A percentile compares a stretch with the other conserved stretches of the same genome.
These are phyloP conservation scores for Boletales sp. DNA, from an alignment of 768 basidiomycete genomes.

Conservation along the genomic window DNA sequence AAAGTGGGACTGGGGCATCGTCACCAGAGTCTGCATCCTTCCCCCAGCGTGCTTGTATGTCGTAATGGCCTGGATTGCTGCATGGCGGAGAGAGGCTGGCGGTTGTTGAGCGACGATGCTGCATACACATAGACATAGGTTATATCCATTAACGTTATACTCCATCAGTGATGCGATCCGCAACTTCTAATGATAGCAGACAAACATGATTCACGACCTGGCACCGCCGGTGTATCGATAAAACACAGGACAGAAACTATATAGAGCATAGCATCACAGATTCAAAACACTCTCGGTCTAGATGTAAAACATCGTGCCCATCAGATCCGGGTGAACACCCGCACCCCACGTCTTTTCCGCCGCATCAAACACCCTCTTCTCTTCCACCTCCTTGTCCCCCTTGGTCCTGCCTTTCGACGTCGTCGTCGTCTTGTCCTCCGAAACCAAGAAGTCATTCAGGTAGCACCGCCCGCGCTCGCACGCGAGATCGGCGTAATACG, in stretches of 20 bases:
- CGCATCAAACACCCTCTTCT: conserved; percentile 15
- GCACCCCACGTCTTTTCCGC: conserved; percentile 43
- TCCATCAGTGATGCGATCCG: too few species aligned
- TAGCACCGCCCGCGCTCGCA: conserved; percentile 79
- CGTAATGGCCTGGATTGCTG: conserved; percentile 70
- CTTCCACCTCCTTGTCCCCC: conserved; percentile 28
- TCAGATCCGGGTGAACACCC: conserved; percentile 55
- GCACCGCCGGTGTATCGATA: too few species aligned
- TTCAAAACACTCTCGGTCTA: conserved; percentile 23
- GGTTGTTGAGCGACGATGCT: conserved; percentile 14
- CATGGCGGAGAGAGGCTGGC: conserved; percentile 38
- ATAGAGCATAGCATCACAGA: too few species aligned
- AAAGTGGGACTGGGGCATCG: conserved; percentile 79
- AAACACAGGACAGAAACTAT: too few species aligned
- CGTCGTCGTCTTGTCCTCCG: conserved; percentile 47
- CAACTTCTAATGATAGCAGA: too few species aligned
- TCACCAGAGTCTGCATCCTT: conserved; percentile 63
- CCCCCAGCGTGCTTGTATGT: conserved; percentile 75
- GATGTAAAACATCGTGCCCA: conserved; percentile 74
- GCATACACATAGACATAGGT: background rate
- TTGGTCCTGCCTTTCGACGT: conserved; percentile 32
- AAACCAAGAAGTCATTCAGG: conserved; percentile 64
- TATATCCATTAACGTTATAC: too few species aligned
- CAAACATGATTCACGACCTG: too few species aligned
- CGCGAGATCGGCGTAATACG: conserved; percentile 79